Conservation (phyloP, 2,329 filamentous ascomycete species). For the Colletotrichum sp. region DNA sequence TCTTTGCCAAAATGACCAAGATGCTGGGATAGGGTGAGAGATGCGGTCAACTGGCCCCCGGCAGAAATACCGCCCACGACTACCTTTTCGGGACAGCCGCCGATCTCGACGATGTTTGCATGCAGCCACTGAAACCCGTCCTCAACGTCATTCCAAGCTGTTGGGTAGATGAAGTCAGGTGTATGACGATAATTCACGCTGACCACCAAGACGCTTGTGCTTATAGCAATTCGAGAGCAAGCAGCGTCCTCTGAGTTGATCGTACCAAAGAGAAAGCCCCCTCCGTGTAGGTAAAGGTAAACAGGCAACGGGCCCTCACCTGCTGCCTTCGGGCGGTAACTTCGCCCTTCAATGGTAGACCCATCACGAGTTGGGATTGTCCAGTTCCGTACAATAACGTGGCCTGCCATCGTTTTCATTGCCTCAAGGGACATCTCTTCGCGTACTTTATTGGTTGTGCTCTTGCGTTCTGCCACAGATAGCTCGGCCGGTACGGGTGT, state of each 20-base stretch:
- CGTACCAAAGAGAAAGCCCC: slow-evolving; percentile 62
- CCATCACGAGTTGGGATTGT: slow-evolving; percentile 49
- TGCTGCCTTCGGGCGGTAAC: slow-evolving; percentile 44
- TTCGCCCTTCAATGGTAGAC: slow-evolving; percentile 46
- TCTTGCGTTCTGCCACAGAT: slow-evolving; percentile 28
- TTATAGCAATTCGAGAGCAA: slow-evolving; percentile 39
- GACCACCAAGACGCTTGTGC: slow-evolving; percentile 49
- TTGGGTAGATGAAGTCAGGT: slow-evolving; percentile 57
- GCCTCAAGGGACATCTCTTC: slow-evolving; percentile 34
- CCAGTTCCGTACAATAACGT: slow-evolving; percentile 40
- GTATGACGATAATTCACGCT: slow-evolving; percentile 66
- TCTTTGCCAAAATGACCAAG: slow-evolving; percentile 23
- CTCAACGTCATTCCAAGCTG: slow-evolving; percentile 56
- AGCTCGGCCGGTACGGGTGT: slow-evolving; percentile 24
- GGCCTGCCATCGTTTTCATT: slow-evolving; percentile 26
- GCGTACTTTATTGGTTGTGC: slow-evolving; percentile 29
- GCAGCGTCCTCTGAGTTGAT: slow-evolving; percentile 56
- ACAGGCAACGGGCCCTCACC: slow-evolving; percentile 47
- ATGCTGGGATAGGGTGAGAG: slow-evolving; percentile 42
- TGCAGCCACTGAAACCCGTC: slow-evolving; percentile 62
- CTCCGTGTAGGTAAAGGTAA: slow-evolving; percentile 59
- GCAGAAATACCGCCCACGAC: slow-evolving; percentile 56
- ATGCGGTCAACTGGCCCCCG: slow-evolving; percentile 47
- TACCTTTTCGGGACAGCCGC: slow-evolving; percentile 41
- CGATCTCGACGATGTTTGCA: slow-evolving; percentile 40